Base-by-base conservation (phyloP, 2,329 filamentous ascomycete species). In the Juglanconis sp. region DNA sequence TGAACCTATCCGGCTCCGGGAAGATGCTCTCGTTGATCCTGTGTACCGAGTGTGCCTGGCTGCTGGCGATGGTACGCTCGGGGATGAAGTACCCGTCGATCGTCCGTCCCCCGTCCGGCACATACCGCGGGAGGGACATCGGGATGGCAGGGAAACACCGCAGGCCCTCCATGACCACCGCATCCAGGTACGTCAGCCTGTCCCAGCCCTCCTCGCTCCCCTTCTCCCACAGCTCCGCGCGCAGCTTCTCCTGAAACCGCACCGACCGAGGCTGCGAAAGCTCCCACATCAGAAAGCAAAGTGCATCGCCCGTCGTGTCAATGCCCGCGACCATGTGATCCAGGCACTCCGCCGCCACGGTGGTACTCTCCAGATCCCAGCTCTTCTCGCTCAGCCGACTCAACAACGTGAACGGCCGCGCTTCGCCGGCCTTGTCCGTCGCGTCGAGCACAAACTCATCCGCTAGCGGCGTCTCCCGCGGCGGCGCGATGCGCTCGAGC, bases 291-390 rank as follows among this genome's bases (percentile, higher is more conserved):
- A 90, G 76, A 68, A 90, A 90, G 67, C 86, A 89, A 0, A 90
- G 75, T 0, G 80, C 86, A 65, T 90, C 87, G 15, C 87, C 87
- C 0, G 87, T 90, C 0, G 88, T 90, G 66, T 90, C 87, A 62
- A 90, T 89, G 0, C 87, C 88, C 0, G 87, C 87, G 0, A 83
- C 85, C 83, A 90, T 86, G 70, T 90, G 87, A 66, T 90, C 87
- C 59, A 88, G 81, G 66, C 85, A 88, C 71, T 91, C 88, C 24
- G 87, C 87, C 0, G 86, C 86, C 64, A 84, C 80, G 66, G 87
- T 81, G 3, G 83, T 72, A 3, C 75, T 70, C 38, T 82, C 77
- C 38, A 88, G 76, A 4, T 75, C 71, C 66, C 74, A 64, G 67
- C 73, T 70, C 73, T 84, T 77, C 67, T 84, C 73, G 68, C 83